Conservation (phyloP, 140 eudicot genomes). For the Erigeron philadelphicus region DNA sequence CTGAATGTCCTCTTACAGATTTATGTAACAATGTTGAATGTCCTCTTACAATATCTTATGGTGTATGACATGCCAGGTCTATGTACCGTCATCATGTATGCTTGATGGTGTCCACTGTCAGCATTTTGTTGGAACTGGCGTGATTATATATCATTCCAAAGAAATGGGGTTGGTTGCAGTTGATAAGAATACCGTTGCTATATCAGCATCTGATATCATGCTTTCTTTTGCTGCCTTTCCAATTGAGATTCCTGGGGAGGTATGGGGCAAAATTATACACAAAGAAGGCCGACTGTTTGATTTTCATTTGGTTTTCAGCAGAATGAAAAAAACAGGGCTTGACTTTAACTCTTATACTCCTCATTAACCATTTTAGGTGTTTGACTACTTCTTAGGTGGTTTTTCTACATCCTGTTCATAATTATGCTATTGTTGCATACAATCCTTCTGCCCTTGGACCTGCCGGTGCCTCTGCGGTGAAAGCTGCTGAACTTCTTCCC, state of each 20-base stretch:
- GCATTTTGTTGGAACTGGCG: constrained; percentile 91
- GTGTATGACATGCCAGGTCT: constrained; percentile 52
- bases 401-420: constrained; percentile 93
- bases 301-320: neutral
- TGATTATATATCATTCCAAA: constrained; percentile 75
- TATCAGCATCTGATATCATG: constrained; percentile 85
- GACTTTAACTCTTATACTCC: constrained; percentile 3
- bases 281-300: neutral
- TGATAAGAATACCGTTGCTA: constrained; percentile 88
- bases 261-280: constrained; percentile 9
- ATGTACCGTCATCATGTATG: constrained; percentile 93
- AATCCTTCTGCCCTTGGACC: constrained; percentile 86
- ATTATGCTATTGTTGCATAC: constrained; percentile 81
- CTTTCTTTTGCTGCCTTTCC: constrained; percentile 98
- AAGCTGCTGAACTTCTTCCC: constrained; percentile 89
- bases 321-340: too few species aligned
- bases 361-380: constrained; percentile 1
- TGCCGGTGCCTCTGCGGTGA: constrained; percentile 64
- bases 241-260: constrained; percentile 91
- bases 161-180: constrained; percentile 84
- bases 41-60: constrained; percentile 4
- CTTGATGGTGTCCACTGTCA: constrained; percentile 90
- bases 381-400: constrained; percentile 54
- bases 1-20: neutral
- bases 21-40: neutral